Evolutionary conservation across 305 asterid species (phyloP), one percentile per base, ranked within the genome.

Genomic region (Fraxinus nigra): DNA sequence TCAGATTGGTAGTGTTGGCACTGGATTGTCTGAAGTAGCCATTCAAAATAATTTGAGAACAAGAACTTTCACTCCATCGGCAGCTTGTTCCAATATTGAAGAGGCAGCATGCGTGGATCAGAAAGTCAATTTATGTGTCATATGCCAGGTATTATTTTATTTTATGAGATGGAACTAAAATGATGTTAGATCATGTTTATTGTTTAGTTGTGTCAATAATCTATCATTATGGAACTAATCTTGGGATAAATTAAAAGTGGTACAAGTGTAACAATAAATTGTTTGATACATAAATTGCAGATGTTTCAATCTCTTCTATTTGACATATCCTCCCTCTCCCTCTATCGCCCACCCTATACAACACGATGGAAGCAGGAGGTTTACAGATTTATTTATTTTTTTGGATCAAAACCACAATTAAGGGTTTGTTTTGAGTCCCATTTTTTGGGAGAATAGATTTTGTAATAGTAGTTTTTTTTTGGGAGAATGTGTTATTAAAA

Each of bases 1-100:
- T 80, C 90, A 85, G 79, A 89, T 89, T 82, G 93, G 93, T 48
- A 83, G 77, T 84, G 93, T 84, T 35, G 86, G 84, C 51, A 85
- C 91, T 74, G 91, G 93, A 34, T 81, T 90, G 67, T 75, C 90
- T 34, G 91, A 88, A 78, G 88, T 84, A 69, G 74, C 72, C 46
- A 85, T 90, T 43, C 30, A 40, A 32, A 81, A 77, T 83, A 82
- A 76, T 63, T 83, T 90, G 86, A 87, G 84, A 80, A 82, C 84
- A 69, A 81, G 88, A 85, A 63, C 82, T 32, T 87, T 90, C 81
- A 34, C 59, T 33, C 69, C 88, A 69, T 78, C 80, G 0, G 83
- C 30, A 78, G 74, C 78, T 75, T 80, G 73, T 28, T 77, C 73
- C 70, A 75, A 51, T 35, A 59, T 37, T 48, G 85, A 84, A 76